Evolutionary conservation across 148 eudicot species (phyloP).

Genomic region (Persicaria tinctoria): DNA sequence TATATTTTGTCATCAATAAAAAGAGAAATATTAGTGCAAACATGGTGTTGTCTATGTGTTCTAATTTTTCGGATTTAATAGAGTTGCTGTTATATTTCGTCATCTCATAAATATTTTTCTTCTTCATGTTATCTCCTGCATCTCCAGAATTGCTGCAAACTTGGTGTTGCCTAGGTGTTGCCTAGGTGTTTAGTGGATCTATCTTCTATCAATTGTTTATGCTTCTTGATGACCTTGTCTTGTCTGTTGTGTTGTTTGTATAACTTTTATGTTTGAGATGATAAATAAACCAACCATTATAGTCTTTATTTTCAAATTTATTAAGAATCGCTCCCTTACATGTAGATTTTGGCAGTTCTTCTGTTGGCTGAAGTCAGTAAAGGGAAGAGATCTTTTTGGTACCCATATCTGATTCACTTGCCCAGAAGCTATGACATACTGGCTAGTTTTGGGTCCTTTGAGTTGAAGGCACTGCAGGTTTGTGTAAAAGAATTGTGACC

Average conservation of each 20-base stretch:
- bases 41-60: too few species aligned
- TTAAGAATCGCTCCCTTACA: constrained; percentile 2
- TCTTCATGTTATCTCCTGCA: too few species aligned
- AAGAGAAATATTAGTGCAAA: too few species aligned
- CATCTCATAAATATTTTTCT: too few species aligned
- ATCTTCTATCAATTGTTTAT: not conserved
- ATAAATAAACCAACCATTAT: not conserved
- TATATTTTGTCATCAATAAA: not conserved
- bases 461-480: constrained; percentile 82
- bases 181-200: not conserved
- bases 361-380: constrained; percentile 69
- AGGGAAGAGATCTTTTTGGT: constrained; percentile 76
- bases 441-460: constrained; percentile 61
- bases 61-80: too few species aligned
- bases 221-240: constrained; percentile 2
- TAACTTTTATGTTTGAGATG: not conserved
- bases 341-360: constrained; percentile 64
- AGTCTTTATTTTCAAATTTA: constrained; percentile 1
- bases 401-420: constrained; percentile 68
- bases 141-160: too few species aligned
- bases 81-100: too few species aligned
- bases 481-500: constrained; percentile 6
- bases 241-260: not conserved
- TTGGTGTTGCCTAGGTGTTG: not conserved
- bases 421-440: constrained; percentile 69